These are phyloP conservation scores for Quercus aquifolioides DNA, from an alignment of 306 rosid species.

Conservation along the genomic window DNA sequence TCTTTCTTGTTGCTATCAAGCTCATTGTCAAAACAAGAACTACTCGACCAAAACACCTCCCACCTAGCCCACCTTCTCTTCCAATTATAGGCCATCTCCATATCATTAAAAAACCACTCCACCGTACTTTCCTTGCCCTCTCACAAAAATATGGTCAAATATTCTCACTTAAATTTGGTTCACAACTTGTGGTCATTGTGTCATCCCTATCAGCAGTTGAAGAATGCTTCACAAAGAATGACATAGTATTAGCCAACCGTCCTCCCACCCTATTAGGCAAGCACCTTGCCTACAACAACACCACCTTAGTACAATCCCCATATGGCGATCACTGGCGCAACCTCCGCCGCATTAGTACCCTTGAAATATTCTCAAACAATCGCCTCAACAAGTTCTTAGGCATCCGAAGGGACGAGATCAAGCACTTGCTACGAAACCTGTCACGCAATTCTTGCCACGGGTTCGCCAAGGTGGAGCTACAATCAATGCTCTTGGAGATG, in stretches of 20 bases:
- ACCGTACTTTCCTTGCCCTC: constrained; percentile 28
- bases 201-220: constrained; percentile 43
- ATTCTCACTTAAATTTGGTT: constrained; percentile 28
- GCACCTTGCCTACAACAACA: constrained; percentile 39
- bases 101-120: constrained; percentile 36
- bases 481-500: constrained; percentile 31
- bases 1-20: constrained; percentile 19
- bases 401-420: constrained; percentile 42
- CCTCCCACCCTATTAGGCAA: constrained; percentile 19
- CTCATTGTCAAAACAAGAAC: constrained; percentile 12
- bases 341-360: constrained; percentile 61
- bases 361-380: constrained; percentile 50
- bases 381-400: constrained; percentile 25
- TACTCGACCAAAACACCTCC: constrained; percentile 24
- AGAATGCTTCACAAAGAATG: constrained; percentile 75
- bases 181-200: constrained; percentile 34
- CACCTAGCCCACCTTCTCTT: constrained; percentile 47
- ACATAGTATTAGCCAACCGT: constrained; percentile 55
- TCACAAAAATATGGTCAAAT: constrained; percentile 43
- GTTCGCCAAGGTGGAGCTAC: constrained; percentile 34
- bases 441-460: not conserved
- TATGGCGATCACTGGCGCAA: constrained; percentile 86
- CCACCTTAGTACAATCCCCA: constrained; percentile 22
- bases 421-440: constrained; percentile 28
- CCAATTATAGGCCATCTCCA: constrained; percentile 66